A percentile compares a stretch with the other conserved stretches of the same genome.
phyloP scores from a whole-genome alignment of 164 flowering plant genomes.

The Nymphaea thermarum region DNA sequence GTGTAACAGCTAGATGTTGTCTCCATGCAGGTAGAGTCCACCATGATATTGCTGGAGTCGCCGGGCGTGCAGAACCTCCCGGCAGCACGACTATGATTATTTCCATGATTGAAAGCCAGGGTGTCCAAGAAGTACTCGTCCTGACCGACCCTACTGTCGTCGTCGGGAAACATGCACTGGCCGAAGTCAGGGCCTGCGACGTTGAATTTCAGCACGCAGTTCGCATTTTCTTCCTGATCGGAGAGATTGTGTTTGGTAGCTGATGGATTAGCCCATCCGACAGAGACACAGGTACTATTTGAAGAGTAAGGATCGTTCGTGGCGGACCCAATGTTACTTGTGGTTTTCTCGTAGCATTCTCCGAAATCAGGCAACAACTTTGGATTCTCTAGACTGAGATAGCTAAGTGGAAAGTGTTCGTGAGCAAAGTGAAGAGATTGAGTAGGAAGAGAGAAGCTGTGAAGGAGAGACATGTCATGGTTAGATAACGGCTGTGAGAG shows the following conservation, averaged over 20 bases:
- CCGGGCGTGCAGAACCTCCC: background rate
- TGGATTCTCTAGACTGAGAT: background rate
- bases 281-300: background rate
- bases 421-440: background rate
- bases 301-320: background rate
- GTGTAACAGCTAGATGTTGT: background rate
- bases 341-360: background rate
- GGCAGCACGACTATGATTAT: background rate
- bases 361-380: background rate
- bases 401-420: background rate
- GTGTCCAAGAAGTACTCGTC: background rate
- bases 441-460: background rate
- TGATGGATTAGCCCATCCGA: background rate
- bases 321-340: background rate
- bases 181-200: background rate
- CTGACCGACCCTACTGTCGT: background rate
- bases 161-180: background rate
- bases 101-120: background rate
- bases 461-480: background rate
- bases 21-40: background rate
- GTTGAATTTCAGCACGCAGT: background rate
- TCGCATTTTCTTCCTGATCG: background rate
- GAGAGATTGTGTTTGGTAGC: background rate
- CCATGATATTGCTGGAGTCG: background rate
- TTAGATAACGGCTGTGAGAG: background rate